A percentile compares a stretch with the other conserved stretches of the same genome.
Evolutionary conservation across 1,284 basidiomycete genomes (phyloP).

Genomic region (Vanrija sp.): DNA sequence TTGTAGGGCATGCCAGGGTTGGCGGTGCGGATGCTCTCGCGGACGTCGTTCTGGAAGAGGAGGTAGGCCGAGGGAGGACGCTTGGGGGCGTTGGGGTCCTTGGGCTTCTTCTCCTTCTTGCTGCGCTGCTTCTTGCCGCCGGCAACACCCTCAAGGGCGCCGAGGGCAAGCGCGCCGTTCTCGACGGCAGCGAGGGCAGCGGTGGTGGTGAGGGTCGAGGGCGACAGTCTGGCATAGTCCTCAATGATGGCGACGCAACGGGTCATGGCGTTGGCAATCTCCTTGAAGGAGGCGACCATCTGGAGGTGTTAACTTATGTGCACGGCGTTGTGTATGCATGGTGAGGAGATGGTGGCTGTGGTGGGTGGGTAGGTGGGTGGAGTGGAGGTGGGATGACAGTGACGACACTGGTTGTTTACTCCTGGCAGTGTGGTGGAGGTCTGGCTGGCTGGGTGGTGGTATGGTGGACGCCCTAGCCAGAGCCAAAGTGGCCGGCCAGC

Average conservation of each 20-base stretch:
- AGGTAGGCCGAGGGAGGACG: slow-evolving; percentile 91
- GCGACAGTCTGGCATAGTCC: slow-evolving; percentile 45
- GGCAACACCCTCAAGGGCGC: slow-evolving; percentile 19
- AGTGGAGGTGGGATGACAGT: neutral
- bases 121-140: slow-evolving; percentile 25
- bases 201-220: slow-evolving; percentile 23
- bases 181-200: slow-evolving; percentile 19
- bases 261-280: slow-evolving; percentile 47
- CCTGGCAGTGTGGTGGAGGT: neutral
- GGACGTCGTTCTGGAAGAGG: slow-evolving; percentile 89
- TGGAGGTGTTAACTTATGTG: slow-evolving; percentile 13
- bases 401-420: neutral
- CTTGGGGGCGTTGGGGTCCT: slow-evolving; percentile 92
- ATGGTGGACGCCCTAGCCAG: neutral
- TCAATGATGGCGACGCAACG: slow-evolving; percentile 43
- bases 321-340: neutral
- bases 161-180: slow-evolving; percentile 14
- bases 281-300: slow-evolving; percentile 48
- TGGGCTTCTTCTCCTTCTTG: slow-evolving; percentile 53
- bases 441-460: neutral
- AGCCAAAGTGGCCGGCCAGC: no score
- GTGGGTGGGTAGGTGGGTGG: neutral
- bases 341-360: neutral
- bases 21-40: slow-evolving; percentile 56
- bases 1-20: slow-evolving; percentile 65